Conservation (phyloP, 495 filamentous ascomycete genomes). For the Sordaria brevicollis region DNA sequence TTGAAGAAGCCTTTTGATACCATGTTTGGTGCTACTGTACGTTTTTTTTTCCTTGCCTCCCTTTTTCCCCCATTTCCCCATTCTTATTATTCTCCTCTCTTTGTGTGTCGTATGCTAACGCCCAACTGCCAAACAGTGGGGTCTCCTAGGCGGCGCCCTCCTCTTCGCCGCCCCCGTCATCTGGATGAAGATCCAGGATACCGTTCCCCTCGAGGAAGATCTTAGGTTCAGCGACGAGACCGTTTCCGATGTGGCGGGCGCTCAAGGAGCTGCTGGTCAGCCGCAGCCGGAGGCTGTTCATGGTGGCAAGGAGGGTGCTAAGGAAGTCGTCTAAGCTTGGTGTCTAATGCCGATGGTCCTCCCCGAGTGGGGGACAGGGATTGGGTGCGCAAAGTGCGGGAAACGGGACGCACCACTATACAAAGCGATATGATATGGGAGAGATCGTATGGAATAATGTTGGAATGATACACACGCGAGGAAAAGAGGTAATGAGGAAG, state of each 20-base stretch:
- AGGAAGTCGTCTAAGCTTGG: neutral
- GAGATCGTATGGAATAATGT: neutral
- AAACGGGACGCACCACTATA: neutral
- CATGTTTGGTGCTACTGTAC: conserved; percentile 43
- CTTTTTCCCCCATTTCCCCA: neutral
- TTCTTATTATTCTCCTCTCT: neutral
- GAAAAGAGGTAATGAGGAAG: neutral
- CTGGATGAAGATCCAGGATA: conserved; percentile 67
- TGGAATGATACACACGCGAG: neutral
- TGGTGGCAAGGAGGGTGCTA: neutral
- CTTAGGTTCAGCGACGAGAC: conserved; percentile 78
- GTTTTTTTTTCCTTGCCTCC: no score
- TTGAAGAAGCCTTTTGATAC: conserved; percentile 51
- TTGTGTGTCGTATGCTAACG: no score
- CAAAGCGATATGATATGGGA: fast-evolving
- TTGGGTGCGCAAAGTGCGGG: neutral
- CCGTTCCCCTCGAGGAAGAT: conserved; percentile 62
- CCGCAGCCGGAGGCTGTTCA: neutral
- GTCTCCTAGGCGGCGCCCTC: conserved; percentile 58
- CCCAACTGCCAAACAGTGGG: no score
- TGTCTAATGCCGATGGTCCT: neutral
- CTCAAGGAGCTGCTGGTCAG: neutral
- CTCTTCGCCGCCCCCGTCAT: conserved; percentile 71
- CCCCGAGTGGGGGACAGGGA: no score
- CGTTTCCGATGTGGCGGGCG: conserved; percentile 45